These are phyloP conservation scores for Crithidia thermophila DNA, from an alignment of 208 protist species.

Conservation along the genomic window DNA sequence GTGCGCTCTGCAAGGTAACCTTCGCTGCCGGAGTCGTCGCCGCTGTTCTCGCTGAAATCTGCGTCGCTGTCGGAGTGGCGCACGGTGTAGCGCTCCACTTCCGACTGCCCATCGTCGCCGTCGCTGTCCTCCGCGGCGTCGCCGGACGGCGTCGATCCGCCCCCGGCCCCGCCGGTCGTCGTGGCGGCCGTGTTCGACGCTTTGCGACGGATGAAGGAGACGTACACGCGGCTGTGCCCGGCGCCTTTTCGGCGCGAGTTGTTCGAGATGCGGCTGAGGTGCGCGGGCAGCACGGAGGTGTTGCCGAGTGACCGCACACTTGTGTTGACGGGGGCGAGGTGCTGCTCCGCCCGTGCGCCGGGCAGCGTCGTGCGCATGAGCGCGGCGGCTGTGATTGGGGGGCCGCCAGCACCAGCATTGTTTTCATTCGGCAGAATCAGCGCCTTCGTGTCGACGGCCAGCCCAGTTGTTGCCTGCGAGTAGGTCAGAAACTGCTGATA, in stretches of 20 bases:
- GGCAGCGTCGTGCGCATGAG: too few relatives aligned
- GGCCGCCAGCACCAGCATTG: neutral
- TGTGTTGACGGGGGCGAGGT: too few relatives aligned
- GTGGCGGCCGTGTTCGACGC: neutral
- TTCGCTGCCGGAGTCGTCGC: neutral
- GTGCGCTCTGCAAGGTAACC: too few relatives aligned
- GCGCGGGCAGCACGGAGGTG: too few relatives aligned
- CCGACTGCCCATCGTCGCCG: neutral
- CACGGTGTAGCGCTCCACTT: conserved; percentile 21
- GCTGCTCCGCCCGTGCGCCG: too few relatives aligned
- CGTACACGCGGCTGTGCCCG: conserved; percentile 18
- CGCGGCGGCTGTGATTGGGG: neutral
- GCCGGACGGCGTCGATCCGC: neutral
- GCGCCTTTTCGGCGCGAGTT: neutral
- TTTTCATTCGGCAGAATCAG: neutral
- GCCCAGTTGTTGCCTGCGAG: conserved; percentile 43
- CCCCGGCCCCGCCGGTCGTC: too few relatives aligned
- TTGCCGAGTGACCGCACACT: too few relatives aligned
- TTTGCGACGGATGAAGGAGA: conserved; percentile 26
- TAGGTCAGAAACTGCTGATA: conserved; percentile 55
- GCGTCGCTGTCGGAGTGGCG: conserved; percentile 21
- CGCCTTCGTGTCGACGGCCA: conserved; percentile 30
- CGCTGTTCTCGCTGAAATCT: conserved; percentile 1
- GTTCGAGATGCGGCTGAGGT: neutral
- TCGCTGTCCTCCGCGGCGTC: neutral